phyloP scores from a whole-genome alignment of 2,329 filamentous ascomycete species.

The Neofusicoccum ribis region DNA sequence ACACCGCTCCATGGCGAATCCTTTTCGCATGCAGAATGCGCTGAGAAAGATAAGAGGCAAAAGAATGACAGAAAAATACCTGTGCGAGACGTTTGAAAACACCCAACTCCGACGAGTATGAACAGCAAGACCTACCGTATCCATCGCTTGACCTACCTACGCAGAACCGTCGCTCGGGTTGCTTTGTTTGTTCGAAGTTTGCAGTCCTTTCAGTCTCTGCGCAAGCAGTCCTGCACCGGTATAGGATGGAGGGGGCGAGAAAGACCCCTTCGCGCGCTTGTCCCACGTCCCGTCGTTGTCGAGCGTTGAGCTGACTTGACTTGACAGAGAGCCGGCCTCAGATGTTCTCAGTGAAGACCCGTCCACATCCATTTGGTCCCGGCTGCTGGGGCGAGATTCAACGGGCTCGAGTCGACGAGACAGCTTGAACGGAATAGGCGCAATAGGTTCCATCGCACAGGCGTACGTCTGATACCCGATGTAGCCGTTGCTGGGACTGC shows the following conservation, averaged over 20 bases:
- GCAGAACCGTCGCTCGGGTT: not conserved
- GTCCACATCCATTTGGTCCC: conserved; percentile 25
- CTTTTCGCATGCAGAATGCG: not conserved
- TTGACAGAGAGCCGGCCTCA: conserved; percentile 23
- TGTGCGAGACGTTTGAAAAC: not conserved
- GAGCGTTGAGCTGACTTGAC: conserved; percentile 19
- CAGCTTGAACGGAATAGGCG: conserved; percentile 28
- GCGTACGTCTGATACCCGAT: not conserved
- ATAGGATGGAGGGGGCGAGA: conserved; percentile 60
- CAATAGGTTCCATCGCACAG: conserved; percentile 21
- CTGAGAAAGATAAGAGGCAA: not conserved
- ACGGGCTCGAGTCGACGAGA: conserved; percentile 25
- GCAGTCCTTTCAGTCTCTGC: conserved; percentile 63
- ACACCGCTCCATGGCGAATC: not conserved
- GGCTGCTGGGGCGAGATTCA: conserved; percentile 31
- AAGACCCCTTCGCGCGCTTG: conserved; percentile 52
- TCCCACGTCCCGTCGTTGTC: conserved; percentile 51
- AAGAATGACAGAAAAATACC: conserved; percentile 2
- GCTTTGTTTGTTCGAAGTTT: not conserved
- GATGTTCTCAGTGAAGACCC: conserved; percentile 27
- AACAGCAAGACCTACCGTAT: not conserved
- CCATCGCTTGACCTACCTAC: not conserved
- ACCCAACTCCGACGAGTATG: not conserved
- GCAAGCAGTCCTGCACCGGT: conserved; percentile 68
- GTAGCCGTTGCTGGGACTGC: not conserved